Conservation (phyloP, 1,284 basidiomycete genomes). For the Rhizoctonia solani region DNA sequence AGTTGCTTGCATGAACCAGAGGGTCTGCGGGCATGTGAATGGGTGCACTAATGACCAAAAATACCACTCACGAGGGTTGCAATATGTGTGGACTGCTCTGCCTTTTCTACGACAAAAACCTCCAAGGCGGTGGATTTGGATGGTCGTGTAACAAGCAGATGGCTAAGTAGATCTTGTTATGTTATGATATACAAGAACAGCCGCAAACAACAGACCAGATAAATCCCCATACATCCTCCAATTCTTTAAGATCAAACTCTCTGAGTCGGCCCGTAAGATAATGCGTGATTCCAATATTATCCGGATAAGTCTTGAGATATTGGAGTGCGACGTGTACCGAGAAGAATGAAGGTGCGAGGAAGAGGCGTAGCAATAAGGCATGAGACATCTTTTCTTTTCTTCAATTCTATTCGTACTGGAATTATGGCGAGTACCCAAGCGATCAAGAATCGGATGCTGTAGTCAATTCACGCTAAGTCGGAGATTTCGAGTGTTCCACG, state of each 20-base stretch:
- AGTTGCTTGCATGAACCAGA: constrained; percentile 97
- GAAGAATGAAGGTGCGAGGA: constrained; percentile 88
- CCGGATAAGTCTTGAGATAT: constrained; percentile 85
- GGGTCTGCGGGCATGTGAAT: constrained; percentile 60
- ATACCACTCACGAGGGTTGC: constrained; percentile 80
- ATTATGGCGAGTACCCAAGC: background rate
- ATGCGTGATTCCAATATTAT: constrained; percentile 95
- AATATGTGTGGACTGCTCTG: constrained; percentile 88
- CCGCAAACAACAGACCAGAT: constrained; percentile 66
- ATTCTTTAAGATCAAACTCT: constrained; percentile 75
- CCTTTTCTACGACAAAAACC: constrained; percentile 84
- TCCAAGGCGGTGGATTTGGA: constrained; percentile 89
- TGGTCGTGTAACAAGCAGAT: constrained; percentile 87
- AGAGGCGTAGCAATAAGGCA: constrained; percentile 82
- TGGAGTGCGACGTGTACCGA: constrained; percentile 88
- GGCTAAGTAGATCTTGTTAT: constrained; percentile 54
- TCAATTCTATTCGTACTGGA: background rate
- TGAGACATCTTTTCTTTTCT: constrained; percentile 44
- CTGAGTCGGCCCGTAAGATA: constrained; percentile 86
- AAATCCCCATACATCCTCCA: constrained; percentile 96
- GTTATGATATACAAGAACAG: background rate
- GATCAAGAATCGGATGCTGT: background rate
- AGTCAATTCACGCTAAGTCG: background rate
- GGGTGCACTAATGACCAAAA: background rate
- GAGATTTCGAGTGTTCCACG: background rate